These are phyloP conservation scores for Colletotrichum cordylinicola DNA, from an alignment of 2,329 filamentous ascomycete genomes.

Conservation along the genomic window DNA sequence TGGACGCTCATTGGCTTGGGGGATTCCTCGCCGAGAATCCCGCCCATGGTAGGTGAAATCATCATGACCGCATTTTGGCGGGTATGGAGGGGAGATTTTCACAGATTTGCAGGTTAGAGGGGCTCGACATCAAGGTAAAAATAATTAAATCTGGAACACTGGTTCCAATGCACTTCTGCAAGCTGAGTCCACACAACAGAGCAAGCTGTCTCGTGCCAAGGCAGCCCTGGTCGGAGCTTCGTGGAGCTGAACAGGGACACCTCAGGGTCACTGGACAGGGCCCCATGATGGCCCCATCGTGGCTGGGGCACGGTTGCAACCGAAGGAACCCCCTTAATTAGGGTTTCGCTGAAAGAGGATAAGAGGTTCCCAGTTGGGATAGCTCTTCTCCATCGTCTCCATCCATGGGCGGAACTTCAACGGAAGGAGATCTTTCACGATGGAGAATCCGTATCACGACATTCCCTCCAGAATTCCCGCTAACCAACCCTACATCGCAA, in stretches of 20 bases:
- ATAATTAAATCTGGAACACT: constrained; percentile 7
- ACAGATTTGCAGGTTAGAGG: neutral
- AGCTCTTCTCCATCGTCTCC: neutral
- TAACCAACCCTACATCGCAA: neutral
- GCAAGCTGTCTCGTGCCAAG: neutral
- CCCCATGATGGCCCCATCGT: neutral
- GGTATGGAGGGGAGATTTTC: neutral
- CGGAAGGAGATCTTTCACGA: neutral
- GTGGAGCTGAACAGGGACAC: neutral
- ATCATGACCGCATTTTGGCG: neutral
- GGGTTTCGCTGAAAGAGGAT: neutral
- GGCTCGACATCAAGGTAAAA: neutral
- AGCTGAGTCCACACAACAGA: neutral
- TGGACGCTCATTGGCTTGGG: neutral
- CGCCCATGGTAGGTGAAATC: neutral
- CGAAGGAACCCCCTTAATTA: neutral
- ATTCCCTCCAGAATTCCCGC: neutral
- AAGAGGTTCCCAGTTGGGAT: neutral
- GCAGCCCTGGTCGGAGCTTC: neutral
- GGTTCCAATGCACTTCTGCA: neutral
- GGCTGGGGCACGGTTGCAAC: constrained; percentile 4
- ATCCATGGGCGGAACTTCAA: neutral
- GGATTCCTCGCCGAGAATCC: neutral
- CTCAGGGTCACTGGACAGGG: neutral
- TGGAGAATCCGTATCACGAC: neutral